phyloP scores from a whole-genome alignment of 306 rosid genomes.

The Quercus glauca region DNA sequence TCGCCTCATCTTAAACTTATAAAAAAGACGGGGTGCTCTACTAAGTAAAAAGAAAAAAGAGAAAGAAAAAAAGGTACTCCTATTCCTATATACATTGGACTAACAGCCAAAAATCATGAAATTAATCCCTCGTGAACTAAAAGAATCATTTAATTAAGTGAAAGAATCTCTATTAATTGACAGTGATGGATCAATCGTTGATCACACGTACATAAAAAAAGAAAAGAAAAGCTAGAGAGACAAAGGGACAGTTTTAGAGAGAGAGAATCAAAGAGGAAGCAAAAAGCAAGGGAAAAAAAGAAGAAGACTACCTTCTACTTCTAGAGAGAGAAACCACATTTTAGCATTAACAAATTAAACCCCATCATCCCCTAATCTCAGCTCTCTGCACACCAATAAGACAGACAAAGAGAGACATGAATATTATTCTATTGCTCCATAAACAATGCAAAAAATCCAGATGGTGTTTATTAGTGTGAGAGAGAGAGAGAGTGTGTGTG shows the following conservation, averaged over 20 bases:
- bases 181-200: conserved; percentile 46
- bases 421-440: background rate
- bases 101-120: background rate
- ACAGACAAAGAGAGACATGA: background rate
- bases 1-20: no score
- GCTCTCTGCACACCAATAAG: background rate
- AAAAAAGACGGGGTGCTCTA: no score
- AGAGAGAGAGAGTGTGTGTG: conserved; percentile 10
- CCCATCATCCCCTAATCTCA: background rate
- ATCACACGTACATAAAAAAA: conserved; percentile 54
- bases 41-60: no score
- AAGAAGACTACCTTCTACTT: background rate
- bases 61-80: background rate
- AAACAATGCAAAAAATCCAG: background rate
- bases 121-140: conserved; percentile 15
- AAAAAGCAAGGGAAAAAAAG: background rate
- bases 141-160: conserved; percentile 21
- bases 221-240: conserved; percentile 37
- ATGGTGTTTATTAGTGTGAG: background rate
- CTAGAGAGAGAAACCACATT: conserved; percentile 8
- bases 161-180: conserved; percentile 63
- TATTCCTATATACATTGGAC: background rate
- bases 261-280: background rate
- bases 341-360: background rate
- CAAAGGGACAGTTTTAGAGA: conserved; percentile 16